Percentiles rank a stretch among this genome's conserved stretches.
Conservation (phyloP, 2,329 filamentous ascomycete species). For the Metarhizium anisopliae region DNA sequence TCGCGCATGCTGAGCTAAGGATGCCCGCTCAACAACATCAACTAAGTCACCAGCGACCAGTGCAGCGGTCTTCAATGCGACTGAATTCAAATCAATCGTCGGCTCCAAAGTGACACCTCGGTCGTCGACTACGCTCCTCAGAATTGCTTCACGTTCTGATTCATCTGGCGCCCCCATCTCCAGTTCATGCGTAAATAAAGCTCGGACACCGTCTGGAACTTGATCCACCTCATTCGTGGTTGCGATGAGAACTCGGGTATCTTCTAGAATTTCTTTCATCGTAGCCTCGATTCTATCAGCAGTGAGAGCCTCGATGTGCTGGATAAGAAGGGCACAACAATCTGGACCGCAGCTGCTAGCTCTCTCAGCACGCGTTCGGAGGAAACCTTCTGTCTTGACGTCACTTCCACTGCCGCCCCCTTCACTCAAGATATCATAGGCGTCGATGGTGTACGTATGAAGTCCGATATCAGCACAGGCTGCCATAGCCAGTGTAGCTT, state of each 20-base stretch:
- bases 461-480: constrained; percentile 85
- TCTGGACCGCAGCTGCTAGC: constrained; percentile 81
- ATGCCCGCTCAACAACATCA: constrained; percentile 85
- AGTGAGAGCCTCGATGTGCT: constrained; percentile 82
- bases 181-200: constrained; percentile 89
- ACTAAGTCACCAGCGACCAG: constrained; percentile 89
- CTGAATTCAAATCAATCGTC: constrained; percentile 72
- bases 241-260: constrained; percentile 75
- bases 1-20: constrained; percentile 66
- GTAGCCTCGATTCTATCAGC: constrained; percentile 84
- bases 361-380: constrained; percentile 79
- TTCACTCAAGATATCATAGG: constrained; percentile 91
- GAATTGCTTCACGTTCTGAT: constrained; percentile 78
- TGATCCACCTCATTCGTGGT: constrained; percentile 96
- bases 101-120: constrained; percentile 68
- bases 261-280: constrained; percentile 73
- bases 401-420: constrained; percentile 73
- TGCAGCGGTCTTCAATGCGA: constrained; percentile 92
- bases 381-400: constrained; percentile 85
- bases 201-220: constrained; percentile 79
- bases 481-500: constrained; percentile 65
- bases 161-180: constrained; percentile 92
- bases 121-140: constrained; percentile 69
- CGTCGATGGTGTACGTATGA: constrained; percentile 81
- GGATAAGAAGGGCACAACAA: constrained; percentile 75